A percentile compares a stretch with the other conserved stretches of the same genome.
phyloP scores from a whole-genome alignment of 2,329 filamentous ascomycete species.

The Juglanconis oblonga region DNA sequence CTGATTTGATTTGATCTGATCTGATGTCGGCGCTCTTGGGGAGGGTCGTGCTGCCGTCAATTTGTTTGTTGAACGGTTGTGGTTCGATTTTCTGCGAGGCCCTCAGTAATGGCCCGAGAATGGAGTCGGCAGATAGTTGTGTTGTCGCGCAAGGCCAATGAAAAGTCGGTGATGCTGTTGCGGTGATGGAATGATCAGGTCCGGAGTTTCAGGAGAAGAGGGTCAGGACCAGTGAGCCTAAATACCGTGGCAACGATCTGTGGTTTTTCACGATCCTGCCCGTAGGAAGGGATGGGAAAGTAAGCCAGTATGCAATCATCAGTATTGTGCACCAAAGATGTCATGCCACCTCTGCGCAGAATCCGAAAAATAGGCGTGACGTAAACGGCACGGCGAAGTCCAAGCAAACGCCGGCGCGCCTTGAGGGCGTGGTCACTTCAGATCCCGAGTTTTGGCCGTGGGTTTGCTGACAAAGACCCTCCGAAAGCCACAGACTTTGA shows the following conservation, averaged over 20 bases:
- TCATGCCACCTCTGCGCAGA: not conserved
- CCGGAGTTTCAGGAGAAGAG: too few species aligned
- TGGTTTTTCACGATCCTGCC: too few species aligned
- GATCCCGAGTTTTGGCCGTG: constrained; percentile 5
- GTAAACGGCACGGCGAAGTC: not conserved
- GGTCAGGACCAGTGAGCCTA: too few species aligned
- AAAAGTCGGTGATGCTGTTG: not conserved
- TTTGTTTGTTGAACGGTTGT: not conserved
- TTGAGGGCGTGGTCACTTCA: not conserved
- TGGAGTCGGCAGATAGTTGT: not conserved
- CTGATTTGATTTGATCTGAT: not conserved
- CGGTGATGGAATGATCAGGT: not conserved
- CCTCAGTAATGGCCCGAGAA: not conserved
- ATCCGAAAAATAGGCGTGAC: not conserved
- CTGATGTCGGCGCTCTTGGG: not conserved
- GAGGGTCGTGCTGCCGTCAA: not conserved
- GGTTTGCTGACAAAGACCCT: not conserved
- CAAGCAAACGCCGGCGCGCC: not conserved
- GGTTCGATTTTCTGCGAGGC: not conserved
- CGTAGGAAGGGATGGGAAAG: too few species aligned
- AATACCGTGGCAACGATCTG: too few species aligned
- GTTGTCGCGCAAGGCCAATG: not conserved
- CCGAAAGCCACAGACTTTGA: too few species aligned
- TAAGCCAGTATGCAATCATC: not conserved
- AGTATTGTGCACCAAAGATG: not conserved